phyloP scores from a whole-genome alignment of 768 basidiomycete species.

The Lactarius vividus region DNA sequence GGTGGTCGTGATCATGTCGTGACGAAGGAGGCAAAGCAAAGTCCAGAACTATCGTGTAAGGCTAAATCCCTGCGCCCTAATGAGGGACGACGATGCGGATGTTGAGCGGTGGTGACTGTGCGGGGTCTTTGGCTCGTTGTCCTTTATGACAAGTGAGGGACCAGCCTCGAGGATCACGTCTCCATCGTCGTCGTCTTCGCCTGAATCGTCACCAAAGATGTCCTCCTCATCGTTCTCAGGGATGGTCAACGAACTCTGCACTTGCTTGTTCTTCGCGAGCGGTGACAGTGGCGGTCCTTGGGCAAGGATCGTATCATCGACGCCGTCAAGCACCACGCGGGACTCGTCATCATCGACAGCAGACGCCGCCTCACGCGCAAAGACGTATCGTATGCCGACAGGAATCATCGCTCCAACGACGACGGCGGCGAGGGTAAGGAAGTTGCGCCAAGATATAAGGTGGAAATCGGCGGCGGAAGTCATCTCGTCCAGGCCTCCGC shows the following conservation, averaged over 20 bases:
- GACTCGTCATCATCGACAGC: constrained; percentile 38
- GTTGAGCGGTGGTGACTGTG: constrained; percentile 9
- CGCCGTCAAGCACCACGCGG: constrained; percentile 38
- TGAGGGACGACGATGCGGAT: constrained; percentile 3
- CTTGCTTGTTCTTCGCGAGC: constrained; percentile 40
- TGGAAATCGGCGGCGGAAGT: constrained; percentile 91
- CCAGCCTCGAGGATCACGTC: constrained; percentile 77
- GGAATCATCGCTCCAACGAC: constrained; percentile 93
- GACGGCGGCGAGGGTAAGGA: constrained; percentile 78
- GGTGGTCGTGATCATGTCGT: constrained; percentile 3
- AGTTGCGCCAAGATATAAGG: constrained; percentile 88
- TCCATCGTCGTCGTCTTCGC: constrained; percentile 58
- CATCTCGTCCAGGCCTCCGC: constrained; percentile 92
- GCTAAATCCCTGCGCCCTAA: background rate
- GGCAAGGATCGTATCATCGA: constrained; percentile 45
- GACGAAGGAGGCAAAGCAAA: background rate
- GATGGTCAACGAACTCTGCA: constrained; percentile 31
- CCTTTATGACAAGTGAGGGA: constrained; percentile 53
- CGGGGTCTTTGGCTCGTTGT: constrained; percentile 19
- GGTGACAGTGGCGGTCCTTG: constrained; percentile 50
- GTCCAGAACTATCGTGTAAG: background rate
- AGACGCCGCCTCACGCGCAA: constrained; percentile 56
- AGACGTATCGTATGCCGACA: constrained; percentile 83
- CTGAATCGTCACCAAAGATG: constrained; percentile 34
- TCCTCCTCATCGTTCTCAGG: constrained; percentile 33